phyloP scores from a whole-genome alignment of 2,329 filamentous ascomycete genomes.

The Arthroderma sp. region DNA sequence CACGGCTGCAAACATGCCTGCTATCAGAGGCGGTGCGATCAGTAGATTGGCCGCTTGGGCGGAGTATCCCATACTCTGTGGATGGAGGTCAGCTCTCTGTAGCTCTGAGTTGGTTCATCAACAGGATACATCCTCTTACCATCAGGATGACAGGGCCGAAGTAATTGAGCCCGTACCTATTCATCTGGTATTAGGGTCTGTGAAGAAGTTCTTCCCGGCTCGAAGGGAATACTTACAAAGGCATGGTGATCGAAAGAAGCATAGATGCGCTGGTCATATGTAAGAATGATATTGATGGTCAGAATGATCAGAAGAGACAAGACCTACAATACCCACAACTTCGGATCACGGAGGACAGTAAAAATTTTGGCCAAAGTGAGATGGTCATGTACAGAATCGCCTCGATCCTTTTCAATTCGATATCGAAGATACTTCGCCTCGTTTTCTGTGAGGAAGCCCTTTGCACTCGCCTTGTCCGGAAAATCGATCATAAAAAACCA shows the following conservation, averaged over 20 bases:
- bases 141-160: constrained; percentile 8
- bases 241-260: constrained; percentile 6
- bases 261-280: constrained; percentile 6
- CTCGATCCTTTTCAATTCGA: constrained; percentile 44
- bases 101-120: no score
- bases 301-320: constrained; percentile 11
- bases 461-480: constrained; percentile 41
- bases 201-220: background rate
- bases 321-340: constrained; percentile 44
- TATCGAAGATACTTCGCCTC: constrained; percentile 31
- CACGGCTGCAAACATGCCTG: constrained; percentile 15
- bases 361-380: constrained; percentile 40
- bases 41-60: constrained; percentile 16
- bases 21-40: constrained; percentile 17
- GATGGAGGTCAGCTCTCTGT: constrained; percentile 7
- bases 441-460: constrained; percentile 37
- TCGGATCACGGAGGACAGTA: constrained; percentile 37
- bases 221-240: constrained; percentile 2
- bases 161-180: constrained; percentile 6
- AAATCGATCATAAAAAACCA: constrained; percentile 53
- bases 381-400: constrained; percentile 35
- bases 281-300: background rate
- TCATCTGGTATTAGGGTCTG: background rate
- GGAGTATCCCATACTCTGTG: constrained; percentile 18
- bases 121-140: constrained; percentile 8